phyloP scores from a whole-genome alignment of 768 basidiomycete species.

The Leccinum broughii region DNA sequence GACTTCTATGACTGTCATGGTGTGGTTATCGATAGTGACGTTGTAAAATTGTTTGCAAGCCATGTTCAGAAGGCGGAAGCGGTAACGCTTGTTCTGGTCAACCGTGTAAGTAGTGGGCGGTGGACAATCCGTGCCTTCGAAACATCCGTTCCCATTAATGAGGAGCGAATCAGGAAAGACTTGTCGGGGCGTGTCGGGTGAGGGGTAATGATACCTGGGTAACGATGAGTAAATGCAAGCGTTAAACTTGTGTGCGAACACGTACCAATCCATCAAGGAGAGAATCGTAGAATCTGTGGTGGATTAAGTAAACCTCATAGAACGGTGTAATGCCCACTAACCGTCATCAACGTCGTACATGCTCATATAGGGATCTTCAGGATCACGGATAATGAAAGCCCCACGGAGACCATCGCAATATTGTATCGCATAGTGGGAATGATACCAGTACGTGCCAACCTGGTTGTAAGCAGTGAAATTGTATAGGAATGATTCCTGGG shows the following conservation, averaged over 20 bases:
- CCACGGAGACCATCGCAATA: slow-evolving; percentile 43
- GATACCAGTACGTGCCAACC: slow-evolving; percentile 42
- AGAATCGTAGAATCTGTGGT: slow-evolving; percentile 1
- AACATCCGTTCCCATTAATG: slow-evolving; percentile 43
- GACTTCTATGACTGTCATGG: slow-evolving; percentile 41
- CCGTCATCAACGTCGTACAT: slow-evolving; percentile 26
- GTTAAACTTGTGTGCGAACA: not conserved
- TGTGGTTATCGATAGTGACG: slow-evolving; percentile 29
- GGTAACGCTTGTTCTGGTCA: slow-evolving; percentile 35
- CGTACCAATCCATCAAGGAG: not conserved
- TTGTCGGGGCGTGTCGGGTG: slow-evolving; percentile 7
- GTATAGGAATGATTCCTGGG: slow-evolving; percentile 36
- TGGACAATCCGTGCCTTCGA: slow-evolving; percentile 18
- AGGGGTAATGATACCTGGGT: slow-evolving; percentile 22
- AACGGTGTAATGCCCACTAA: slow-evolving; percentile 4
- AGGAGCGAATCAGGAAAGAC: slow-evolving; percentile 34
- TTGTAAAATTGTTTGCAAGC: slow-evolving; percentile 36
- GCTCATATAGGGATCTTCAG: slow-evolving; percentile 20
- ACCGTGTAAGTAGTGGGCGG: slow-evolving; percentile 37
- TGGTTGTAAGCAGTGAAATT: slow-evolving; percentile 34
- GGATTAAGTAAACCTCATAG: not conserved
- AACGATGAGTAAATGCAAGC: not conserved
- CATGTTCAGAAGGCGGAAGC: slow-evolving; percentile 39
- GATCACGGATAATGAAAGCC: slow-evolving; percentile 3
- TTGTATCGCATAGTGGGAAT: slow-evolving; percentile 24